Percentiles rank a stretch among this genome's conserved stretches.
Conservation (phyloP, 257 asterid species). For the Handroanthus guayacan region DNA sequence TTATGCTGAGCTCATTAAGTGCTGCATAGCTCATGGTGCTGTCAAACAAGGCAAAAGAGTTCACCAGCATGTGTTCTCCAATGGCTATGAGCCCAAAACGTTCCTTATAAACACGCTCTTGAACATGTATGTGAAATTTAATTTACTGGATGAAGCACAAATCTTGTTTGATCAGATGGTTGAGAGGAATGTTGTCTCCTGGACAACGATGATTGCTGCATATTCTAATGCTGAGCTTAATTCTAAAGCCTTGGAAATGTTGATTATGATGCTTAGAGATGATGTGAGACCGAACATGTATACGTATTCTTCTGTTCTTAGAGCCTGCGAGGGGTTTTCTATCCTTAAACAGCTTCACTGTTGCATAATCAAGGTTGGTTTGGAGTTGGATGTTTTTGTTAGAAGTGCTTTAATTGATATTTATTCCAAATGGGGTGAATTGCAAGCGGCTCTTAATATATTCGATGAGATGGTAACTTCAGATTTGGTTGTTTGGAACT, state of each 20-base stretch:
- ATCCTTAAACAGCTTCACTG: conserved; percentile 69
- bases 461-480: conserved; percentile 77
- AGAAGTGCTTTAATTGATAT: conserved; percentile 81
- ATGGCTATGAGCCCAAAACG: conserved; percentile 79
- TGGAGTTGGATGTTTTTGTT: conserved; percentile 89
- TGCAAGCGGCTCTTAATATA: conserved; percentile 50
- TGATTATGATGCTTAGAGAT: conserved; percentile 78
- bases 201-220: conserved; percentile 85
- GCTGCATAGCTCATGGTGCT: conserved; percentile 75
- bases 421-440: conserved; percentile 71
- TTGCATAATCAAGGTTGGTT: conserved; percentile 74
- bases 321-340: conserved; percentile 65
- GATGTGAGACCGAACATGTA: conserved; percentile 85
- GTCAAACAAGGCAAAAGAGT: conserved; percentile 62
- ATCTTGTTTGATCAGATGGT: conserved; percentile 69
- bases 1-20: conserved; percentile 80
- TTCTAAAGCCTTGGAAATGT: conserved; percentile 62
- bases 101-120: conserved; percentile 71
- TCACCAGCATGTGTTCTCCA: conserved; percentile 71
- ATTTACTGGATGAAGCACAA: conserved; percentile 68
- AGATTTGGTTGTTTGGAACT: conserved; percentile 87
- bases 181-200: conserved; percentile 71
- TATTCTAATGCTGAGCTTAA: conserved; percentile 53
- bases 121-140: conserved; percentile 85
- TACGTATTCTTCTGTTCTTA: conserved; percentile 85